Base-by-base conservation (phyloP, 1,284 basidiomycete genomes). In the Marasmius oreades region DNA sequence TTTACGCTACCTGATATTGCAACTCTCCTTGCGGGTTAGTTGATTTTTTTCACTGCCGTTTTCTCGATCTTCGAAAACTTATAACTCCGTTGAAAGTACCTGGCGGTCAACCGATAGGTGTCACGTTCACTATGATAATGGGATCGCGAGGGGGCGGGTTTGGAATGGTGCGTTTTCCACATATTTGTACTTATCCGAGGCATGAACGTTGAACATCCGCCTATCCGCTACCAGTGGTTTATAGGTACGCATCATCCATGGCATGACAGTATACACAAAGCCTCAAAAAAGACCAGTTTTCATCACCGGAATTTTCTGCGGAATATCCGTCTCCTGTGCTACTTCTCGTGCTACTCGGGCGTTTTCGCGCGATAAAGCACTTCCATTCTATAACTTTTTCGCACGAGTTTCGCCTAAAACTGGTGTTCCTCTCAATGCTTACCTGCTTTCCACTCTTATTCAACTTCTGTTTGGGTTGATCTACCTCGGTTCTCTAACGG, bases 341-440 rank as follows among this genome's bases (percentile, higher is more conserved):
- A 79, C 83, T 8, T 87, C 85, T 1, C 78, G 88, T n/a, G 84
- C 86, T 64, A 83, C 82, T 1, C 86, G 84, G 73, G 81, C 83
- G 33, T 89, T 91, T 61, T 86, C 88, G 0, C 76, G 86, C 1
- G 89, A 91, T 69, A 73, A 76, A 53, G 87, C 85, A 7, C 76
- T 90, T 20, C 86, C 85, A 1, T 80, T 86, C 62, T 78, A 80
- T 24, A 50, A 55, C 1, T 65, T 76, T 47, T 84, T 88, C 64
- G 67, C 80, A 1, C 70, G 69, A 31, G 73, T 86, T 61, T 77
- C 80, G 62, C 57, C 58, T 51, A 36, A 61, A 1, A 78, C 78
- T 55, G 77, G 39, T 11, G n/a, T 85, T 2, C 82, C 82, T 0
- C 68, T 82, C 43, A 80, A 82, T 51, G 81, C 85, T 0, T 79